Evolutionary conservation across 495 filamentous ascomycete species (phyloP), one percentile per base, ranked within the genome.

Genomic region (Pseudoneurospora amorphoporcata): DNA sequence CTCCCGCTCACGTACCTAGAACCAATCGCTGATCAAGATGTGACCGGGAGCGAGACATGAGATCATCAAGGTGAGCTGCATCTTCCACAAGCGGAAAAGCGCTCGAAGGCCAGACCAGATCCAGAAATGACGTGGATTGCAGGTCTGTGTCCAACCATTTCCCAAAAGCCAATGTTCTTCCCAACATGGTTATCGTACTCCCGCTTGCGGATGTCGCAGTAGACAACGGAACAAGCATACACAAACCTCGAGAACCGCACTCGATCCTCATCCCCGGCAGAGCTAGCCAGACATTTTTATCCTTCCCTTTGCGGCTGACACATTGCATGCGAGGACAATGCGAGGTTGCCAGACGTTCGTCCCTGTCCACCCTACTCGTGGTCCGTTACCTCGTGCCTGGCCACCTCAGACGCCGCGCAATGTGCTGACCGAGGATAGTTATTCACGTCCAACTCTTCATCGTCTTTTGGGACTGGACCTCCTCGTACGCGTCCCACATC

Each of bases 321-420:
- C 53, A 65, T 65, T 14, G 7, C 53, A 65, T 12, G 12, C 53
- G 53, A 17, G 23, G 29, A 65, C 53, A 37, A 65, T 35, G 53
- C 1, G 7, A 65, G 53, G 53, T 65, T 65, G 29, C 8, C 29
- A 65, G 1, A 37, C 4, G 29, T 65, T 65, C 29, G 53, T 65
- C 53, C 53, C 29, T 37, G 23, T 2, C 14, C 1, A 23, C 32
- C 53, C 53, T 65, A 7, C 14, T 35, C 14, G 53, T 65, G 53
- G n/a, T 39, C 19, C 39, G 71, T 73, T 47, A 38, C 71, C 19
- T 70, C 23, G 68, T 73, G 39, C 69, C 69, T 39, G 9, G 72
- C 72, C 72, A 73, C 17, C 72, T 72, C 69, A 73, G 69, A 42
- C 17, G 61, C 72, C 72, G 71, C 29, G 14, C 53, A 65, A 35